Percentiles rank a stretch among this genome's conserved stretches.
Conservation (phyloP, 148 eudicot species). For the Agrostemma githago region DNA sequence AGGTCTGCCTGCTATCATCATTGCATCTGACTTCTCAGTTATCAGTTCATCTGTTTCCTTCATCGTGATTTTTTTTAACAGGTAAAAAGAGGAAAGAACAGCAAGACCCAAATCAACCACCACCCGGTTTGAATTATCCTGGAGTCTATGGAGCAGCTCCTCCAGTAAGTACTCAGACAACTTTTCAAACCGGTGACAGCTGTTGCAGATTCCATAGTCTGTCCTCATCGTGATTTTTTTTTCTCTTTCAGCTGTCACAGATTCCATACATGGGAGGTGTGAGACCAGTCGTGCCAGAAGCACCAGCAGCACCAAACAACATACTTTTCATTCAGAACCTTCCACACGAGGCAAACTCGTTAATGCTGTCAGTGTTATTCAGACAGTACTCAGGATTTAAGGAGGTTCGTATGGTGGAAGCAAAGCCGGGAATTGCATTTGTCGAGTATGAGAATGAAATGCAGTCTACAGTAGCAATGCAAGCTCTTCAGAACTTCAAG, state of each 20-base stretch:
- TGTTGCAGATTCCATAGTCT: conserved; percentile 61
- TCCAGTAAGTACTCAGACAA: conserved; percentile 50
- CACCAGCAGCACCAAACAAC: conserved; percentile 85
- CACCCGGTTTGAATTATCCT: conserved; percentile 46
- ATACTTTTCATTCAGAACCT: conserved; percentile 84
- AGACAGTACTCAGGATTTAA: conserved; percentile 79
- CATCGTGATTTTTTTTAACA: conserved; percentile 13
- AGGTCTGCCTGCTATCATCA: too few relatives aligned
- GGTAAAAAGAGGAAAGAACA: conserved; percentile 82
- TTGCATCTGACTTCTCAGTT: neutral
- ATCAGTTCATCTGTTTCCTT: neutral
- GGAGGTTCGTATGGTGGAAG: conserved; percentile 95
- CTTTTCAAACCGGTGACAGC: conserved; percentile 36
- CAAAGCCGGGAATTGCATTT: conserved; percentile 91
- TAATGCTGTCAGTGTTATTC: conserved; percentile 86
- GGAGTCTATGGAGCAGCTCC: conserved; percentile 72
- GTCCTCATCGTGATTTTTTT: too few relatives aligned
- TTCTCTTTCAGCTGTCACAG: conserved; percentile 63
- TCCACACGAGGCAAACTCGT: conserved; percentile 70
- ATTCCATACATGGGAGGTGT: conserved; percentile 68
- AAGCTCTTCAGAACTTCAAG: conserved; percentile 73
- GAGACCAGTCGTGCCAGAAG: conserved; percentile 59
- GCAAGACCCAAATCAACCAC: conserved; percentile 74
- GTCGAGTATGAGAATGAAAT: conserved; percentile 84
- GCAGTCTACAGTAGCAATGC: conserved; percentile 78